Evolutionary conservation across 805 yeast species (phyloP).

Genomic region (Candida ulmi): DNA sequence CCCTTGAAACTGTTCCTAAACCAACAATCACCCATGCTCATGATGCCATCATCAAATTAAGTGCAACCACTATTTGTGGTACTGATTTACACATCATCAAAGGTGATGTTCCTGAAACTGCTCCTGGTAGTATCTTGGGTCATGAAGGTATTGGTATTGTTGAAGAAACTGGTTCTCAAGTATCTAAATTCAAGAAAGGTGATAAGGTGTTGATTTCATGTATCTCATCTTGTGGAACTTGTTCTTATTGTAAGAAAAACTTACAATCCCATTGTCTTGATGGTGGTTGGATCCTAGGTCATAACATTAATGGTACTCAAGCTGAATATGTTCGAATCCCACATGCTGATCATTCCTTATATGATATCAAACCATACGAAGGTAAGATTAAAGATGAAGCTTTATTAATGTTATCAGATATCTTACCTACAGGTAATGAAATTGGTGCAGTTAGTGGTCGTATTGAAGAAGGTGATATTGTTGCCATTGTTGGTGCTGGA

Average conservation of each 20-base stretch:
- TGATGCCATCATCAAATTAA: slow-evolving; percentile 52
- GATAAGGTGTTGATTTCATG: slow-evolving; percentile 63
- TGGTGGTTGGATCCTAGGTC: slow-evolving; percentile 51
- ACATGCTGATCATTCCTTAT: slow-evolving; percentile 36
- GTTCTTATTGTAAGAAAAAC: slow-evolving; percentile 49
- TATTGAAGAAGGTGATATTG: slow-evolving; percentile 48
- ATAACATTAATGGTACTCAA: slow-evolving; percentile 63
- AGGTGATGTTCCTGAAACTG: slow-evolving; percentile 53
- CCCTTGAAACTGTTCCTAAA: slow-evolving; percentile 31
- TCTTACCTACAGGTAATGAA: slow-evolving; percentile 63
- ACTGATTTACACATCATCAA: slow-evolving; percentile 57
- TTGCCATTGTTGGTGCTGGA: slow-evolving; percentile 63
- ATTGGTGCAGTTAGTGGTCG: slow-evolving; percentile 57
- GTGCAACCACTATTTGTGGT: slow-evolving; percentile 60
- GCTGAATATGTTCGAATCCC: slow-evolving; percentile 57
- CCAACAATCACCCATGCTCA: slow-evolving; percentile 42
- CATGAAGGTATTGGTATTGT: slow-evolving; percentile 60
- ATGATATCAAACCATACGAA: slow-evolving; percentile 25
- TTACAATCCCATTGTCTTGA: slow-evolving; percentile 57
- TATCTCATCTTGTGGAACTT: slow-evolving; percentile 54
- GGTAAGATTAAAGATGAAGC: slow-evolving; percentile 40
- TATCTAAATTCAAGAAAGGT: slow-evolving; percentile 44
- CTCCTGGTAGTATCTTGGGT: slow-evolving; percentile 46
- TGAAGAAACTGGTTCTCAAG: slow-evolving; percentile 42
- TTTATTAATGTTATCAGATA: slow-evolving; percentile 56